These are phyloP conservation scores for Pharnaceum exiguum DNA, from an alignment of 148 eudicot species.

Conservation along the genomic window DNA sequence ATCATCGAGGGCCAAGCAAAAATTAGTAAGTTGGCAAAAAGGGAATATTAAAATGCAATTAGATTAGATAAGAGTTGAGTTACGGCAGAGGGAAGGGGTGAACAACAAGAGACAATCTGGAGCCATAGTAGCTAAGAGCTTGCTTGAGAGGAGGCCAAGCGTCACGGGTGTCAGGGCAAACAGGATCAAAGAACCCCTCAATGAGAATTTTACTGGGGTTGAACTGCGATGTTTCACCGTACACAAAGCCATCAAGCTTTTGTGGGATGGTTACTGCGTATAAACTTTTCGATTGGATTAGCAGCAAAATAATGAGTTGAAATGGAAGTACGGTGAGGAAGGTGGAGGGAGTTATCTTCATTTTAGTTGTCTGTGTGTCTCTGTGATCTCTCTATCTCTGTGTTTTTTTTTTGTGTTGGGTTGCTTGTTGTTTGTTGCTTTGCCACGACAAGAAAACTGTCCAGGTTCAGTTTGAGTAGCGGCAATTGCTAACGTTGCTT, in stretches of 20 bases:
- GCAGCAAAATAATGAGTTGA: no score
- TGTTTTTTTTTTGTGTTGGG: no score
- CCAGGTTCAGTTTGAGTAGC: no score
- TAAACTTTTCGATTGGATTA: not conserved
- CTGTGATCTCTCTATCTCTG: no score
- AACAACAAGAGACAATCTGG: constrained; percentile 44
- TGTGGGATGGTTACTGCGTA: constrained; percentile 22
- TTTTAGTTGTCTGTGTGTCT: no score
- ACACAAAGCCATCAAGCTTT: constrained; percentile 69
- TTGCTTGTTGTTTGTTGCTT: no score
- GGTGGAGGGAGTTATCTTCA: no score
- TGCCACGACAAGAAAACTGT: no score
- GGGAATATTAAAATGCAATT: not conserved
- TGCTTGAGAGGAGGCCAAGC: constrained; percentile 81
- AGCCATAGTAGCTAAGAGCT: constrained; percentile 46
- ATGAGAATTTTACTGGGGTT: constrained; percentile 38
- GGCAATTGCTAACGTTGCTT: no score
- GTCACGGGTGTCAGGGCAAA: constrained; percentile 85
- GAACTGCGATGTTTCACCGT: constrained; percentile 29
- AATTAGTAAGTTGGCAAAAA: not conserved
- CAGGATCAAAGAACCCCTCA: constrained; percentile 89
- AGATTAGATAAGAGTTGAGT: constrained; percentile 3
- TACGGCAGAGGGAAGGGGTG: constrained; percentile 86
- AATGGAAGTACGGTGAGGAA: no score
- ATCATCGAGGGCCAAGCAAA: constrained; percentile 11